Conservation (phyloP, 306 rosid species). For the Begonia peltatifolia region DNA sequence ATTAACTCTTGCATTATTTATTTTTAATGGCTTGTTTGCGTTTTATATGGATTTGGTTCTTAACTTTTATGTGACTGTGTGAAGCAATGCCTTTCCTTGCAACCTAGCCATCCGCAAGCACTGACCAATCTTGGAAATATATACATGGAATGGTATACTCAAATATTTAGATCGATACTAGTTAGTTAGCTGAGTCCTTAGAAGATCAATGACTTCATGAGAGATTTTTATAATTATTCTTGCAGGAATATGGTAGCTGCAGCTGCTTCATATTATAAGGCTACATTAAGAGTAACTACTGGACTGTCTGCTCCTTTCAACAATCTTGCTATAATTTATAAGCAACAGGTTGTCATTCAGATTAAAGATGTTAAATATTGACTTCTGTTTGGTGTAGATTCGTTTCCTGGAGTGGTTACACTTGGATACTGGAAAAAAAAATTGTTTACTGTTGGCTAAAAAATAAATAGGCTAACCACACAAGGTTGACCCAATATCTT, state of each 20-base stretch:
- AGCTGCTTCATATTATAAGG: conserved; percentile 92
- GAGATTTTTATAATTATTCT: not conserved
- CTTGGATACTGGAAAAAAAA: no score
- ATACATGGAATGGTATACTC: conserved; percentile 82
- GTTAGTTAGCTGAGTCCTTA: not conserved
- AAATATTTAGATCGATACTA: conserved; percentile 1
- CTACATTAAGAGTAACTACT: conserved; percentile 80
- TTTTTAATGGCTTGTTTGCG: not conserved
- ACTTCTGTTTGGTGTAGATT: no score
- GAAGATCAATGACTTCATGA: not conserved
- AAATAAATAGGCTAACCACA: no score
- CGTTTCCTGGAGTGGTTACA: no score
- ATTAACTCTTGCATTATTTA: no score
- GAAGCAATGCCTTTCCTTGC: conserved; percentile 91
- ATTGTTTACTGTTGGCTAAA: no score
- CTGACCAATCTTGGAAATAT: conserved; percentile 93
- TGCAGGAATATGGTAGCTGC: conserved; percentile 88
- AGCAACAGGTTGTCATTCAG: conserved; percentile 56
- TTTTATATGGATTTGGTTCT: conserved; percentile 10
- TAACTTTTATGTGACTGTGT: conserved; percentile 11
- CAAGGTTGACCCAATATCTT: no score
- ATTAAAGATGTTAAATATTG: not conserved
- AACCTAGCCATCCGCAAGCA: conserved; percentile 95
- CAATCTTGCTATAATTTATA: conserved; percentile 87
- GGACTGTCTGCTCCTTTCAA: conserved; percentile 94